Evolutionary conservation across 2,329 filamentous ascomycete genomes (phyloP).

Genomic region (Calcarisporium arbuscula): DNA sequence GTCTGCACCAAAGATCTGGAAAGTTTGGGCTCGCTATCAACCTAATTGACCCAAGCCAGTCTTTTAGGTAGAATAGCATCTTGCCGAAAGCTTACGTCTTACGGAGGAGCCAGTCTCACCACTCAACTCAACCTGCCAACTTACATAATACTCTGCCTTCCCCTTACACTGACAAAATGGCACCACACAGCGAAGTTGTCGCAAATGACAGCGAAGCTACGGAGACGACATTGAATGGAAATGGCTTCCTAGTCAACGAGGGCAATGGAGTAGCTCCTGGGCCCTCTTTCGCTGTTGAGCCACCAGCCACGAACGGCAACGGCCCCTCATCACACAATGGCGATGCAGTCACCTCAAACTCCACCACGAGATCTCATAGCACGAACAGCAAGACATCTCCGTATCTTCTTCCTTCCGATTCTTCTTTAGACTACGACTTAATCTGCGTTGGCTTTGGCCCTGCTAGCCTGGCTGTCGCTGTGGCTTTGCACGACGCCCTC

Average conservation of each 20-base stretch:
- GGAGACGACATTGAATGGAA: slow-evolving; percentile 8
- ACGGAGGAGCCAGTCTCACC: no score
- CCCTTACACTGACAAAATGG: no score
- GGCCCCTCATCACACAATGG: slow-evolving; percentile 6
- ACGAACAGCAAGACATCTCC: no score
- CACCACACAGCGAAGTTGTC: slow-evolving; percentile 28
- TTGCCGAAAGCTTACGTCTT: no score
- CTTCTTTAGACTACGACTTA: slow-evolving; percentile 70
- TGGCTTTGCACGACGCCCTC: slow-evolving; percentile 79
- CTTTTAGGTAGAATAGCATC: no score
- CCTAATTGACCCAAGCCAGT: no score
- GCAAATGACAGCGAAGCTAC: slow-evolving; percentile 20
- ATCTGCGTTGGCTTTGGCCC: slow-evolving; percentile 91
- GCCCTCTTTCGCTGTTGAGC: no score
- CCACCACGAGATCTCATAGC: no score
- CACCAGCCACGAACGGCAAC: slow-evolving; percentile 2
- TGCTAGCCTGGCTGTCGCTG: slow-evolving; percentile 80
- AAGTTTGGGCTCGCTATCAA: no score
- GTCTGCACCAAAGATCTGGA: no score
- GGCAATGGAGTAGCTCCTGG: neutral
- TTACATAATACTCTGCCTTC: no score
- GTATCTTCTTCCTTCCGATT: slow-evolving; percentile 42
- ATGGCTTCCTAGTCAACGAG: slow-evolving; percentile 5
- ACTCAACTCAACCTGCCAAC: no score
- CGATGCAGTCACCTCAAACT: slow-evolving; percentile 11